Percentiles rank a stretch among this genome's conserved stretches.
These are phyloP conservation scores for Peterozyma toletana DNA, from an alignment of 805 yeast genomes.

Conservation along the genomic window DNA sequence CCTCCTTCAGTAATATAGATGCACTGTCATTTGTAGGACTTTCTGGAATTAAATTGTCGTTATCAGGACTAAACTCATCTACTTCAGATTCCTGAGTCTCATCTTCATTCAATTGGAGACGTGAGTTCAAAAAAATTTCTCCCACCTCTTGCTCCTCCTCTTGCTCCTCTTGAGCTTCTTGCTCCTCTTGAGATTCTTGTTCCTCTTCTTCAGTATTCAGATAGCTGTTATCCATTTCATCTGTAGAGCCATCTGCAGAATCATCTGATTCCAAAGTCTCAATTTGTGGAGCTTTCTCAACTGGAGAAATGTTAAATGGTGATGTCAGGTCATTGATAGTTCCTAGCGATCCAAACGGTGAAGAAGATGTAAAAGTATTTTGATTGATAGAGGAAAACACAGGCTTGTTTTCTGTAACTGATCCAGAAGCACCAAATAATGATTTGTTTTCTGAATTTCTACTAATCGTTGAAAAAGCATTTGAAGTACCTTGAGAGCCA, in stretches of 20 bases:
- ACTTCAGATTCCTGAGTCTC: too few relatives aligned
- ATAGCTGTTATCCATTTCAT: not conserved
- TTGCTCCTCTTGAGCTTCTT: not conserved
- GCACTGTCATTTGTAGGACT: too few relatives aligned
- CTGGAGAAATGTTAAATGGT: not conserved
- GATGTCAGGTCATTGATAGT: not conserved
- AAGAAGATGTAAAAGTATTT: not conserved
- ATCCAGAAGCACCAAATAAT: too few relatives aligned
- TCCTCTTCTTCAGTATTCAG: not conserved
- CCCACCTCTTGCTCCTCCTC: conserved; percentile 2
- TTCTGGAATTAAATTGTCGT: too few relatives aligned
- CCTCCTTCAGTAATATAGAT: too few relatives aligned
- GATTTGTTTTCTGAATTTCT: too few relatives aligned
- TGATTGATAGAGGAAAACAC: too few relatives aligned
- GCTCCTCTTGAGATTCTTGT: not conserved
- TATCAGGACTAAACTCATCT: too few relatives aligned
- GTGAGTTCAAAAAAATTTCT: too few relatives aligned
- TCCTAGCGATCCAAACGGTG: conserved; percentile 11
- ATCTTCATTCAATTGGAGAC: too few relatives aligned
- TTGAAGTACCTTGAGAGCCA: conserved; percentile 15
- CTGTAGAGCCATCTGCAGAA: not conserved
- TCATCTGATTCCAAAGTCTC: not conserved
- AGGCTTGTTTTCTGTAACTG: too few relatives aligned
- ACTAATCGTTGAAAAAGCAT: conserved; percentile 2
- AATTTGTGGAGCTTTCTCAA: not conserved